A percentile compares a stretch with the other conserved stretches of the same genome.
Evolutionary conservation across 2,329 filamentous ascomycete species (phyloP).

Genomic region (Fusarium xyrophilum): DNA sequence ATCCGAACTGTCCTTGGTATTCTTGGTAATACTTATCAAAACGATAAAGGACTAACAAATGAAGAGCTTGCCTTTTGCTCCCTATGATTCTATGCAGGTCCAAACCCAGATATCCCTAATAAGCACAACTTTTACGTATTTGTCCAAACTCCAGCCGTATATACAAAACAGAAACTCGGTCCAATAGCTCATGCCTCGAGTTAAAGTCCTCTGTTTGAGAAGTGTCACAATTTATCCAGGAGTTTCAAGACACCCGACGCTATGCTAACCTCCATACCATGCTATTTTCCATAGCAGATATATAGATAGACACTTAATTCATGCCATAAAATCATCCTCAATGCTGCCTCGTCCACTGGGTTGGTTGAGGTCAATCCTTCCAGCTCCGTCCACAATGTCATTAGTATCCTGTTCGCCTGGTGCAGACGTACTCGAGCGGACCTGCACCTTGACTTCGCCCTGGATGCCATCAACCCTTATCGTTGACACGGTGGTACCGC

Average conservation of each 20-base stretch:
- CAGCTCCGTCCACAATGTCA: constrained; percentile 54
- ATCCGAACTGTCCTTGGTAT: neutral
- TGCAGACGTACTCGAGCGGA: constrained; percentile 48
- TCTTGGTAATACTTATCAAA: neutral
- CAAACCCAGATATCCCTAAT: neutral
- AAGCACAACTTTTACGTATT: neutral
- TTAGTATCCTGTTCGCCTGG: constrained; percentile 42
- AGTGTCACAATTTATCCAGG: neutral
- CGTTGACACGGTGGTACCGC: constrained; percentile 50
- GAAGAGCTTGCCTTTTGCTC: neutral
- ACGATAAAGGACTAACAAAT: neutral
- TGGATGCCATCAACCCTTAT: constrained; percentile 63
- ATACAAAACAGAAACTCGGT: neutral
- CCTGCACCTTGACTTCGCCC: constrained; percentile 63
- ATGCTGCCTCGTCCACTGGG: constrained; percentile 44
- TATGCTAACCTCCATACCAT: neutral
- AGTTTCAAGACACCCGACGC: neutral
- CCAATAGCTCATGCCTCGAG: neutral
- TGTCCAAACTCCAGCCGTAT: neutral
- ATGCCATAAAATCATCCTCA: constrained; percentile 57
- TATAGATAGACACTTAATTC: neutral
- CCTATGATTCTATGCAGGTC: neutral
- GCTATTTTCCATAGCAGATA: too few relatives aligned
- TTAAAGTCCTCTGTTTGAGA: neutral
- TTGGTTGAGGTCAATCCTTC: constrained; percentile 50